Conservation (phyloP, 495 filamentous ascomycete species). For the Aspergillus cristatus region DNA sequence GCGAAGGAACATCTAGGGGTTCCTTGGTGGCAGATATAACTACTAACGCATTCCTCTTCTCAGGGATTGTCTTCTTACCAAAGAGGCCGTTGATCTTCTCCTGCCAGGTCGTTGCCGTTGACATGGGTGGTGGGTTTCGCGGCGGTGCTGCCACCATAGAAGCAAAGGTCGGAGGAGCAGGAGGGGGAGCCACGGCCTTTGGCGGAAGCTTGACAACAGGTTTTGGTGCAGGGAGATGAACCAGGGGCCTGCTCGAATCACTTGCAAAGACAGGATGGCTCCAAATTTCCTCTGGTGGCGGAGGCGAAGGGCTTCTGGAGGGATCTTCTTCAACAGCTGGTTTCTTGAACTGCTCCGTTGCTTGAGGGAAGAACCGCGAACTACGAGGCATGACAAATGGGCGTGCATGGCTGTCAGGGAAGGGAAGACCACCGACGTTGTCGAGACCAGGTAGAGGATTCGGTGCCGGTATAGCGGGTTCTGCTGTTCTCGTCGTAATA, state of each 20-base stretch:
- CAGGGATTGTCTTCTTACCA: conserved; percentile 44
- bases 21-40: conserved; percentile 52
- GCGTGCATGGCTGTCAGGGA: conserved; percentile 25
- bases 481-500: conserved; percentile 20
- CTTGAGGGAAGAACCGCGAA: conserved; percentile 64
- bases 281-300: conserved; percentile 58
- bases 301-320: conserved; percentile 49
- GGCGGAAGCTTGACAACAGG: conserved; percentile 68
- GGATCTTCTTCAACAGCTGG: conserved; percentile 19
- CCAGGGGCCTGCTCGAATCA: conserved; percentile 52
- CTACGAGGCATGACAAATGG: conserved; percentile 38
- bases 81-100: conserved; percentile 65
- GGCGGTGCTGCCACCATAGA: conserved; percentile 43
- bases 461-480: conserved; percentile 17
- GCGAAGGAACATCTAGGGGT: conserved; percentile 46
- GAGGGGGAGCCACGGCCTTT: conserved; percentile 32
- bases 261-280: conserved; percentile 65
- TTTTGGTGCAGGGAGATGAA: conserved; percentile 57
- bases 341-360: conserved; percentile 31
- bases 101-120: conserved; percentile 52
- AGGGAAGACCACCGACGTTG: conserved; percentile 26
- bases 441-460: conserved; percentile 30
- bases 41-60: conserved; percentile 44
- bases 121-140: conserved; percentile 10
- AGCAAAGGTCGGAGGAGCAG: conserved; percentile 43